Conservation (phyloP, 2,329 filamentous ascomycete species). For the Chrysosporium keratinophilum region DNA sequence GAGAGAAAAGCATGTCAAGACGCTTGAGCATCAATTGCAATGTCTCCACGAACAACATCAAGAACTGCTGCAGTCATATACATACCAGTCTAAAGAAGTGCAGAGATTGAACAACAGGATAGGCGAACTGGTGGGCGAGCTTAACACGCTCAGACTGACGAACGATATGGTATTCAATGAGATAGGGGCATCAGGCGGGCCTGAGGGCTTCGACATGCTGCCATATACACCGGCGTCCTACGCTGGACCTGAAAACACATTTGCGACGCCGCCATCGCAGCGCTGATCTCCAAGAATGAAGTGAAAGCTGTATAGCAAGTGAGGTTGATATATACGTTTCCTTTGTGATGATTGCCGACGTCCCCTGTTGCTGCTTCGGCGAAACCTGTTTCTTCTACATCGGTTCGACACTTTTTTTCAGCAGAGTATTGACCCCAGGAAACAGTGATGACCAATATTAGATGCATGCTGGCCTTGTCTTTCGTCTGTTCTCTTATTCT, state of each 20-base stretch:
- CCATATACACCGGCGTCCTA: neutral
- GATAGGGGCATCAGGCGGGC: neutral
- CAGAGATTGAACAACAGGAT: conserved; percentile 22
- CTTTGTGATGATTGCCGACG: too few relatives aligned
- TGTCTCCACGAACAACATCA: conserved; percentile 42
- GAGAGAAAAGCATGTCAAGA: conserved; percentile 78
- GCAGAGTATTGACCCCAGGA: too few relatives aligned
- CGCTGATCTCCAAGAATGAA: too few relatives aligned
- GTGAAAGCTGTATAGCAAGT: too few relatives aligned
- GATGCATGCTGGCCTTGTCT: too few relatives aligned
- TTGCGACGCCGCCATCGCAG: too few relatives aligned
- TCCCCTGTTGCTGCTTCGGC: too few relatives aligned
- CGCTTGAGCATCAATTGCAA: conserved; percentile 67
- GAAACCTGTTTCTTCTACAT: too few relatives aligned
- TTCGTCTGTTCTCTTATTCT: too few relatives aligned
- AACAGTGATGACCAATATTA: too few relatives aligned
- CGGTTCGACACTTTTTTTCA: too few relatives aligned
- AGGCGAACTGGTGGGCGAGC: conserved; percentile 20
- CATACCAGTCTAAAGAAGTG: conserved; percentile 24
- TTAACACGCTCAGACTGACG: conserved; percentile 17
- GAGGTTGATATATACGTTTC: too few relatives aligned
- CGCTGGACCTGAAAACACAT: neutral
- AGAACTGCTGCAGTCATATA: conserved; percentile 25
- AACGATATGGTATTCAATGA: neutral
- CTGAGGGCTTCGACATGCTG: neutral